Evolutionary conservation across 83 land plant genomes (phyloP).

Genomic region (Isoetes engelmannii): DNA sequence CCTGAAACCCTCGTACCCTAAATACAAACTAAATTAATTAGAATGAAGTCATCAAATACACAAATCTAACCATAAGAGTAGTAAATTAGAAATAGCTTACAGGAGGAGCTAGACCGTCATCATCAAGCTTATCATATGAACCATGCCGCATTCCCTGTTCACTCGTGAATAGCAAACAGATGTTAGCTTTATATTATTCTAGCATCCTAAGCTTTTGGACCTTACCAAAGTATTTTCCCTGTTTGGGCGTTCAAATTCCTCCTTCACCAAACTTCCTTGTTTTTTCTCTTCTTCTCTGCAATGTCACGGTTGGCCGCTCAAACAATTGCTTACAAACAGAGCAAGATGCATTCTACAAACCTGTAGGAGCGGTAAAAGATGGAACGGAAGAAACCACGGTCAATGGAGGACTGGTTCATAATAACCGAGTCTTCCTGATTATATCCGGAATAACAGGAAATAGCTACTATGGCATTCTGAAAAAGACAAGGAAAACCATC

Average conservation of each 20-base stretch:
- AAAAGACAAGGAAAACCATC: background rate
- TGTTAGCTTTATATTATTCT: background rate
- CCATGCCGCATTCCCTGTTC: slow-evolving; percentile 97
- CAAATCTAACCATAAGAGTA: too few species aligned
- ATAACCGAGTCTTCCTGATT: slow-evolving; percentile 99
- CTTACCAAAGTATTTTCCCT: slow-evolving; percentile 80
- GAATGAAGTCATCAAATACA: too few species aligned
- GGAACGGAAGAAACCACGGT: slow-evolving; percentile 97
- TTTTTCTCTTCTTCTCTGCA: slow-evolving; percentile 95
- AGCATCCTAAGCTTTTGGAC: background rate
- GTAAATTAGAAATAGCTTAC: slow-evolving; percentile 34
- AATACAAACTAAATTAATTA: background rate
- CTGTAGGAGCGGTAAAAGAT: slow-evolving; percentile 92
- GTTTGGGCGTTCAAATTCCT: slow-evolving; percentile 93
- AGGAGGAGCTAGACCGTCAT: slow-evolving; percentile 98
- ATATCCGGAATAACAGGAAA: slow-evolving; percentile 97
- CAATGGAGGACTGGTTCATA: slow-evolving; percentile 97
- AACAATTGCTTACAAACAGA: background rate
- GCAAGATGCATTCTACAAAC: slow-evolving; percentile 23
- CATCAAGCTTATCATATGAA: slow-evolving; percentile 98
- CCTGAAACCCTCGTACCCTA: slow-evolving; percentile 94
- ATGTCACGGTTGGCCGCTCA: background rate
- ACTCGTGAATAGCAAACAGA: background rate
- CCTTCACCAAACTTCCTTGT: slow-evolving; percentile 90
- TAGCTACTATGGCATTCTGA: slow-evolving; percentile 97